A percentile compares a stretch with the other conserved stretches of the same genome.
These are phyloP conservation scores for Vaccinium myrtillus DNA, from an alignment of 148 eudicot genomes.

Conservation along the genomic window DNA sequence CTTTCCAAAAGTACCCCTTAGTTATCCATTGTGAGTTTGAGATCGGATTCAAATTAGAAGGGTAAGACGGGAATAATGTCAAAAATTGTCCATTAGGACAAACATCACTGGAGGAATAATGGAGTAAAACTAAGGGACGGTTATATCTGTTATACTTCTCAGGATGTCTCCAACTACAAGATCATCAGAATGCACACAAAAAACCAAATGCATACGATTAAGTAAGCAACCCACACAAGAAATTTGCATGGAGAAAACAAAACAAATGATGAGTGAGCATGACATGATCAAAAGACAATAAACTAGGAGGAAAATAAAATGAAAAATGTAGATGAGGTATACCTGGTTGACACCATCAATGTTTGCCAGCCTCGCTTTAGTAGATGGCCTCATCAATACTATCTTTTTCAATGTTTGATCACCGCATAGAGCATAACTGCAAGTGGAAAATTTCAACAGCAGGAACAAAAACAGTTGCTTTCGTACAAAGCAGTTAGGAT, in stretches of 20 bases:
- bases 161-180: not conserved
- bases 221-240: constrained; percentile 15
- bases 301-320: not conserved
- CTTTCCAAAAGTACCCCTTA: not conserved
- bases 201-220: not conserved
- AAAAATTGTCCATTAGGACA: not conserved
- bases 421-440: constrained; percentile 83
- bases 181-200: not conserved
- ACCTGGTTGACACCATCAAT: constrained; percentile 94
- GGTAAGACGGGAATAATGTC: not conserved
- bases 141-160: not conserved
- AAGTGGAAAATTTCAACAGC: constrained; percentile 26
- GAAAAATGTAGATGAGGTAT: constrained; percentile 7
- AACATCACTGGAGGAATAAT: not conserved
- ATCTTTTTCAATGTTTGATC: constrained; percentile 75
- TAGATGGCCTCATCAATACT: constrained; percentile 71
- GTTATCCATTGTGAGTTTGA: not conserved
- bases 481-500: constrained; percentile 4
- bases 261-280: not conserved
- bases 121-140: not conserved
- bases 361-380: constrained; percentile 81
- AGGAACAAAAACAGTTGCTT: not conserved
- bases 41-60: not conserved
- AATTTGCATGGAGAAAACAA: not conserved
- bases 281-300: not conserved